Base-by-base conservation (phyloP, 148 eudicot genomes). In the Chenopodium suecicum region DNA sequence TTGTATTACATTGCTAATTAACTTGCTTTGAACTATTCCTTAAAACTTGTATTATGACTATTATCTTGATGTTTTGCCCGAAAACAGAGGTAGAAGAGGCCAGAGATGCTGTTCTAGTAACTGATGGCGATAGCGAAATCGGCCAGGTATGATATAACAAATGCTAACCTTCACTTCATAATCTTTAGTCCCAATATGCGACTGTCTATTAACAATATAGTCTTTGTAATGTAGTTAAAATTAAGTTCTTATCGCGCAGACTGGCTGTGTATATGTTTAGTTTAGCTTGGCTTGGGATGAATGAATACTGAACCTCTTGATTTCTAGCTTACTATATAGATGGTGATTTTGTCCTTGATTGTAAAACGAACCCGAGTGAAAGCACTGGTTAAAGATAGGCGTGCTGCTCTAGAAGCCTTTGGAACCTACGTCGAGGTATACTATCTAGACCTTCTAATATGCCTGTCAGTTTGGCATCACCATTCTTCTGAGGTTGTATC, bases 71-170 rank as follows among this genome's bases (percentile, higher is more conserved):
- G 46, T 37, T 1, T 27, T 67, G 14, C 74, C 70, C 23, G 32
- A 56, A 56, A 68, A 80, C 86, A 91, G 98, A 83, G 79, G 88
- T 83, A 85, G 92, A 87, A 70, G 93, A 90, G 84, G 85, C 80
- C 9, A 92, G 93, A 84, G 95, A 96, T 84, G 97, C 95, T 17
- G 83, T 96, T 87, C 78, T 96, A 73, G 97, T 96, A 9, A 91
- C 95, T n/a, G 99, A 96, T 84, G 99, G 99, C 74, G 98, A 96
- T 76, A 87, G 88, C 82, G 99, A 96, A 63, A 88, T 96, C 82
- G 98, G 99, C 71, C 99, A 96, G 99, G 99, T 94, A 81, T 82
- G 82, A 79, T 64, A 11, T 68, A 68, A 52, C 74, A 58, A 11
- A 50, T 50, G 16, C 54, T 50, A 50, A 12, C 54, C 14, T 50